These are phyloP conservation scores for Podospora conica DNA, from an alignment of 495 filamentous ascomycete genomes.

Conservation along the genomic window DNA sequence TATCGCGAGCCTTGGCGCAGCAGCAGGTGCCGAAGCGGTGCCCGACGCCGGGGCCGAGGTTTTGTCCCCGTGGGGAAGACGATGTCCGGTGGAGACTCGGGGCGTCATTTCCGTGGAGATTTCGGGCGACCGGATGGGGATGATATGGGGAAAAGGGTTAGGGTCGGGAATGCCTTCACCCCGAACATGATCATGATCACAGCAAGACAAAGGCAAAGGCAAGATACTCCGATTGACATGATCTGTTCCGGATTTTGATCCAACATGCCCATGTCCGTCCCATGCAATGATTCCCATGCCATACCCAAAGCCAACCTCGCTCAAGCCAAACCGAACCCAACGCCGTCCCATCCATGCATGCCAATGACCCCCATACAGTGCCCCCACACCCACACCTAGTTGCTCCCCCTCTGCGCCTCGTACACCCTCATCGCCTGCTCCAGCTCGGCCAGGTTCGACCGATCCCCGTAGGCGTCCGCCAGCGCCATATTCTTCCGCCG, in stretches of 20 bases:
- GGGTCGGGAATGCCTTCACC: background rate
- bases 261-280: background rate
- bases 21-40: background rate
- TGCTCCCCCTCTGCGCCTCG: constrained; percentile 30
- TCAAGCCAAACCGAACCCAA: background rate
- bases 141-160: background rate
- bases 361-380: background rate
- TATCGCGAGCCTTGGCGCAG: background rate
- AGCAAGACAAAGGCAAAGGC: too few relatives aligned
- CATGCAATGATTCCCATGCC: background rate
- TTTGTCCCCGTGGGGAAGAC: background rate
- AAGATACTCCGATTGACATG: background rate
- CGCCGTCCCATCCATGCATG: background rate
- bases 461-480: constrained; percentile 55
- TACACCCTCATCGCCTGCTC: constrained; percentile 54
- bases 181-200: background rate
- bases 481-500: constrained; percentile 25
- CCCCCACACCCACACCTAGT: constrained; percentile 16
- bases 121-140: background rate
- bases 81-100: background rate
- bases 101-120: too few relatives aligned
- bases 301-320: background rate
- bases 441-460: constrained; percentile 49
- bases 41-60: background rate
- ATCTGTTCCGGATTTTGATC: background rate